Conservation (phyloP, 805 yeast species). For the Nakazawaea siamensis region DNA sequence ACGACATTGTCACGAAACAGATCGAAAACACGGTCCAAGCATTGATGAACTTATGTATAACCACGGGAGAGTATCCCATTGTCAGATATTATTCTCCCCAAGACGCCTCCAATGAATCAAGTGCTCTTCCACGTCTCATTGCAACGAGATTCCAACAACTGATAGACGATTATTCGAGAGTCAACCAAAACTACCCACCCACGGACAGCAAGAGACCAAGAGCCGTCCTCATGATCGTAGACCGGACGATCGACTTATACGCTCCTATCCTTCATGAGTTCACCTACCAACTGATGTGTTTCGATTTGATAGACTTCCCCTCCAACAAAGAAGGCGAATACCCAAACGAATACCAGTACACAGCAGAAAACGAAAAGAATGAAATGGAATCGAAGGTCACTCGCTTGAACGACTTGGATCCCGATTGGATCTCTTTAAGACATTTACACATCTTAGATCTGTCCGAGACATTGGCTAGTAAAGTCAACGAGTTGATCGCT, state of each 20-base stretch:
- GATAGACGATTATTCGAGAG: slow-evolving; percentile 69
- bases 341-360: slow-evolving; percentile 37
- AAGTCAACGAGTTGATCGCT: slow-evolving; percentile 55
- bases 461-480: slow-evolving; percentile 48
- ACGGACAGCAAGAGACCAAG: slow-evolving; percentile 45
- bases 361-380: slow-evolving; percentile 46
- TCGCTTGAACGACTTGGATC: slow-evolving; percentile 51
- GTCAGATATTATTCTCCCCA: slow-evolving; percentile 64
- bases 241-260: slow-evolving; percentile 74
- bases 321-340: slow-evolving; percentile 11
- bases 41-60: slow-evolving; percentile 62
- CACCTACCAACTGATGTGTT: slow-evolving; percentile 85
- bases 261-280: slow-evolving; percentile 88
- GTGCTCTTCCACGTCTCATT: slow-evolving; percentile 55
- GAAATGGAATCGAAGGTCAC: slow-evolving; percentile 34
- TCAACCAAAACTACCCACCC: slow-evolving; percentile 58
- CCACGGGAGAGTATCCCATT: slow-evolving; percentile 84
- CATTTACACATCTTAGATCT: slow-evolving; percentile 73
- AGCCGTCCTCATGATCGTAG: slow-evolving; percentile 68
- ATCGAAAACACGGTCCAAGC: slow-evolving; percentile 52
- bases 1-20: slow-evolving; percentile 50
- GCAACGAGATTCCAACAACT: slow-evolving; percentile 66
- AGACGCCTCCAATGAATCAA: slow-evolving; percentile 37
- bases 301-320: slow-evolving; percentile 49
- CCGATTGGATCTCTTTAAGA: slow-evolving; percentile 63